Percentiles rank a stretch among this genome's conserved stretches.
phyloP scores from a whole-genome alignment of 148 eudicot genomes.

The Chenopodium quinoa region DNA sequence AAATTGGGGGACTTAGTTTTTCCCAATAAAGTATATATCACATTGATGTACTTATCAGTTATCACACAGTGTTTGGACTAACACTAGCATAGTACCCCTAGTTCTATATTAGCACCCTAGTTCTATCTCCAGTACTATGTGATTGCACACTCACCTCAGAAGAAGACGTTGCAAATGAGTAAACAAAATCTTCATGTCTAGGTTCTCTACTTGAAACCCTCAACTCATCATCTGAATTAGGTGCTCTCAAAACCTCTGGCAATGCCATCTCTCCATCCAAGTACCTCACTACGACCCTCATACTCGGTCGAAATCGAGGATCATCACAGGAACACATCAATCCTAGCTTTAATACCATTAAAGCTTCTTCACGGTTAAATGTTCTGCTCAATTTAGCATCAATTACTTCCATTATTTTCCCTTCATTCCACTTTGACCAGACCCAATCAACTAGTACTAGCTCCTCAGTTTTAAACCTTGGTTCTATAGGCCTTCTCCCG shows the following conservation, averaged over 20 bases:
- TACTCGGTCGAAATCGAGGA: conserved; percentile 21
- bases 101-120: conserved; percentile 7
- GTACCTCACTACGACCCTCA: conserved; percentile 32
- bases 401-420: conserved; percentile 28
- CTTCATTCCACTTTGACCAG: conserved; percentile 29
- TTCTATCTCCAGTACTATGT: conserved; percentile 1
- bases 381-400: conserved; percentile 25
- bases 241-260: conserved; percentile 24
- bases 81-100: conserved; percentile 22
- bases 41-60: not conserved
- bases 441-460: conserved; percentile 39
- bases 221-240: conserved; percentile 8
- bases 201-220: not conserved
- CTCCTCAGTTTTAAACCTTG: conserved; percentile 16
- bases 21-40: not conserved
- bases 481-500: conserved; percentile 35
- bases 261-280: conserved; percentile 27
- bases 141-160: conserved; percentile 27
- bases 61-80: conserved; percentile 16
- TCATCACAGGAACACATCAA: conserved; percentile 32
- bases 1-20: too few species aligned
- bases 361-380: conserved; percentile 12
- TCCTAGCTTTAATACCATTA: conserved; percentile 29
- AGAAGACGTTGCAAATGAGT: conserved; percentile 17
- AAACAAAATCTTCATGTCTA: conserved; percentile 2